Evolutionary conservation across 176 grass and related monocot species (phyloP).

Genomic region (Pontederia paniculata): DNA sequence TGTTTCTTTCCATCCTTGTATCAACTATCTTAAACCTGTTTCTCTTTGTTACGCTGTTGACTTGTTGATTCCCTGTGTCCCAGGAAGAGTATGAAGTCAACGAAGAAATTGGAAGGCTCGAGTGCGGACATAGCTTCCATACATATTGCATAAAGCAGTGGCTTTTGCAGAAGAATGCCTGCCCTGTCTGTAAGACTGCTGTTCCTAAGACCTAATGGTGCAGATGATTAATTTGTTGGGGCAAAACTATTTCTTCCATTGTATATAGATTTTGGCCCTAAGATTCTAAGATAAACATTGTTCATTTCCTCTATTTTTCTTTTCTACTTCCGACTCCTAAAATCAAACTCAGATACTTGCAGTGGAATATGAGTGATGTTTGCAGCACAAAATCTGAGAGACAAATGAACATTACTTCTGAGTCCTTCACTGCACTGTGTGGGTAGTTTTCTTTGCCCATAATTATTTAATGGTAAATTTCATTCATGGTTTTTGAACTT

Average conservation of each 20-base stretch:
- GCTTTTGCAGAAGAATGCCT: conserved; percentile 85
- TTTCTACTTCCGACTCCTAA: too few relatives aligned
- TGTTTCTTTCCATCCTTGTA: not conserved
- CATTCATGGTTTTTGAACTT: too few relatives aligned
- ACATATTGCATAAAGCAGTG: conserved; percentile 90
- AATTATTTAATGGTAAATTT: too few relatives aligned
- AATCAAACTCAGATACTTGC: too few relatives aligned
- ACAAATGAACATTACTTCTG: too few relatives aligned
- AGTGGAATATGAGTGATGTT: too few relatives aligned
- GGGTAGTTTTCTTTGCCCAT: too few relatives aligned
- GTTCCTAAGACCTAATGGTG: conserved; percentile 33
- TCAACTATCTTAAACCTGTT: not conserved
- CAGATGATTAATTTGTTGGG: not conserved
- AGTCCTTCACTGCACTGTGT: too few relatives aligned
- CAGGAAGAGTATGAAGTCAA: conserved; percentile 76
- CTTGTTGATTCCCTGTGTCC: not conserved
- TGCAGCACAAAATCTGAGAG: too few relatives aligned
- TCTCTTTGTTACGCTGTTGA: not conserved
- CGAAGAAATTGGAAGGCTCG: conserved; percentile 60
- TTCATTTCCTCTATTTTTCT: too few relatives aligned
- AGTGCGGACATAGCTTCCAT: conserved; percentile 72
- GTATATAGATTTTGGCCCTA: not conserved
- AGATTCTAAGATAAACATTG: too few relatives aligned
- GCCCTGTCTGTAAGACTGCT: conserved; percentile 72
- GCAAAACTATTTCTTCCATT: not conserved